Evolutionary conservation across 495 filamentous ascomycete species (phyloP).

Genomic region (Penicilliopsis zonata): DNA sequence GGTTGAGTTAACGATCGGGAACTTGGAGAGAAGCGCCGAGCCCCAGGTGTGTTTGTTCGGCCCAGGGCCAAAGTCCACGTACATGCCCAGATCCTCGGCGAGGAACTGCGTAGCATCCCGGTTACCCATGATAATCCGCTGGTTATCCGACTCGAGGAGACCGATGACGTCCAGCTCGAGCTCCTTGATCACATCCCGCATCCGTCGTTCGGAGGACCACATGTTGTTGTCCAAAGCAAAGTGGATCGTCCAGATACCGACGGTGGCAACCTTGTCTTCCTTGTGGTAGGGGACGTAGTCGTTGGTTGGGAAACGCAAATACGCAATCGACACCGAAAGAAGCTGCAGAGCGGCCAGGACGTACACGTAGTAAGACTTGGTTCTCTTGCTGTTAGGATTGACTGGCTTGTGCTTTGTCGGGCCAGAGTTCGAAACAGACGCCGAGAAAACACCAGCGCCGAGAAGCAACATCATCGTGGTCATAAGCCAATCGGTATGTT

Average conservation of each 20-base stretch:
- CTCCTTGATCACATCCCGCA: constrained; percentile 85
- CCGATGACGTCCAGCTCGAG: constrained; percentile 92
- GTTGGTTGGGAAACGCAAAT: constrained; percentile 88
- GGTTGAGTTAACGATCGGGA: constrained; percentile 93
- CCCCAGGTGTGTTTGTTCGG: constrained; percentile 99
- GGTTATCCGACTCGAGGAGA: constrained; percentile 83
- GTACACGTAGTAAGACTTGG: constrained; percentile 62
- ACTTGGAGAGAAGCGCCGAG: constrained; percentile 83
- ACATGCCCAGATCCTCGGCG: constrained; percentile 95
- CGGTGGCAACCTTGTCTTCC: constrained; percentile 74
- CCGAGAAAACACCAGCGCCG: constrained; percentile 74
- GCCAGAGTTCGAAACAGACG: constrained; percentile 41
- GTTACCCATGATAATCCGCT: constrained; percentile 99
- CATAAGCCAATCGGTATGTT: constrained; percentile 95
- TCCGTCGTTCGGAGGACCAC: constrained; percentile 93
- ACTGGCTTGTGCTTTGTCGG: constrained; percentile 35
- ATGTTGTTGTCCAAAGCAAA: constrained; percentile 98
- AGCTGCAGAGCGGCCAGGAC: constrained; percentile 63
- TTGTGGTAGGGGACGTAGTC: constrained; percentile 85
- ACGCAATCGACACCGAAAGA: constrained; percentile 67
- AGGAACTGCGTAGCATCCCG: constrained; percentile 92
- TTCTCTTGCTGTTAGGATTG: constrained; percentile 39
- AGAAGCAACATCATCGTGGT: constrained; percentile 70
- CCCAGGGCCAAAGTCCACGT: constrained; percentile 92
- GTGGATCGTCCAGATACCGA: constrained; percentile 98